Evolutionary conservation across 176 grass and related monocot species (phyloP).

Genomic region (Cocos nucifera): DNA sequence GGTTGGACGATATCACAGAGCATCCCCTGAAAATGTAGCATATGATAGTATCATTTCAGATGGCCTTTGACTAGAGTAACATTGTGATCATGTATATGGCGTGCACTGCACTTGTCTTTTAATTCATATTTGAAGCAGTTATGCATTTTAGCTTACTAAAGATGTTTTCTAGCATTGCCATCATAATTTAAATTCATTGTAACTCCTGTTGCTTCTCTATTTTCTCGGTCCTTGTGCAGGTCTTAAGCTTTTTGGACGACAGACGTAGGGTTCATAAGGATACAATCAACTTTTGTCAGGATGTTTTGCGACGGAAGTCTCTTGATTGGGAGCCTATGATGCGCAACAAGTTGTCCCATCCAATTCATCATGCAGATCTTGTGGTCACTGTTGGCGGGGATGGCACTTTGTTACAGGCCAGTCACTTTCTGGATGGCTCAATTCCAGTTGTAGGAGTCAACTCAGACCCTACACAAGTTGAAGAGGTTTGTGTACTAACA

Average conservation of each 20-base stretch:
- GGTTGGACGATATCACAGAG: no score
- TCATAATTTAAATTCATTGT: no score
- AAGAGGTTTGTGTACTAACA: conserved; percentile 43
- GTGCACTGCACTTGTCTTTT: no score
- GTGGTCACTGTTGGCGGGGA: conserved; percentile 82
- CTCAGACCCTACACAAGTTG: conserved; percentile 66
- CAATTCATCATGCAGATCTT: conserved; percentile 67
- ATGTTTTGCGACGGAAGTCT: conserved; percentile 34
- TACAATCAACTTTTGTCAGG: conserved; percentile 58
- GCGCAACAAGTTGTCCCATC: conserved; percentile 43
- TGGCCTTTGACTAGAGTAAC: no score
- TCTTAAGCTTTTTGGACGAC: conserved; percentile 67
- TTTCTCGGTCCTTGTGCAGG: conserved; percentile 8
- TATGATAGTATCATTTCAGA: no score
- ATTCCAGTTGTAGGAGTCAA: conserved; percentile 86
- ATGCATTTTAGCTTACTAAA: no score
- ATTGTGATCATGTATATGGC: no score
- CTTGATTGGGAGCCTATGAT: conserved; percentile 48
- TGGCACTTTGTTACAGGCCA: conserved; percentile 72
- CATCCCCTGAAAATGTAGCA: no score
- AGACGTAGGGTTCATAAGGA: conserved; percentile 73
- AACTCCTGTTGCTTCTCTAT: no score
- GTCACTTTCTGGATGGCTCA: conserved; percentile 66
- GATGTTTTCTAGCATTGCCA: no score
- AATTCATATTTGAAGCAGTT: no score